Base-by-base conservation (phyloP, 179 eudicot species). In the Drosera spatulata region DNA sequence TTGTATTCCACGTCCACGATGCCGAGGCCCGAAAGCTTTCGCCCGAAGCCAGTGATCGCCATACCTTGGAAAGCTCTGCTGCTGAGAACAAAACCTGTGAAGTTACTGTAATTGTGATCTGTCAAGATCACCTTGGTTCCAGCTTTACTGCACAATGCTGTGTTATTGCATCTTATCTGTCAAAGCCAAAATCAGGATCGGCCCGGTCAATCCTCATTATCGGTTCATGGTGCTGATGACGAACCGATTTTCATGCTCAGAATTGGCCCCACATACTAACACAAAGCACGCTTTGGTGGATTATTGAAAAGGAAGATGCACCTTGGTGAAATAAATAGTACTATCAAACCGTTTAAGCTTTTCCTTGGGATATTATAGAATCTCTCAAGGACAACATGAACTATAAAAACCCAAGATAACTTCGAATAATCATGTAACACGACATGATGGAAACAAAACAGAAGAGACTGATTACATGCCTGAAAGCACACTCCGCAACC, bases 401-500 rank as follows among this genome's bases (percentile, higher is more conserved):
- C 33, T 22, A 22, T 22, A 22, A 22, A 22, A 22, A 22, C 33
- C 33, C 33, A 22, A 22, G 33, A 22, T 22, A 22, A 22, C 33
- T 22, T 22, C 33, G 33, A 22, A 22, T 22, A 22, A 22, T 22
- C 33, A 22, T 22, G 33, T 22, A 22, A 22, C 33, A 22, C 33
- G 33, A 22, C 33, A 22, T 22, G 33, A 22, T 22, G 33, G 33
- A 22, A 22, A 56, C 37, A 1, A 22, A 49, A 54, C 33, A 41
- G 33, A 56, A 22, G 48, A 39, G 14, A 22, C 33, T 22, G 33
- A 22, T 0, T 56, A 56, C 44, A 39, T 15, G 85, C 96, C 88
- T 79, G 86, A 70, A 77, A 89, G 61, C 97, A 89, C 49, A 95
- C 84, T 48, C 95, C 97, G 63, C 97, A 89, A 33, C 87, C 86